A percentile compares a stretch with the other conserved stretches of the same genome.
Conservation (phyloP, 805 yeast species). For the Myxozyma lipomycoides region DNA sequence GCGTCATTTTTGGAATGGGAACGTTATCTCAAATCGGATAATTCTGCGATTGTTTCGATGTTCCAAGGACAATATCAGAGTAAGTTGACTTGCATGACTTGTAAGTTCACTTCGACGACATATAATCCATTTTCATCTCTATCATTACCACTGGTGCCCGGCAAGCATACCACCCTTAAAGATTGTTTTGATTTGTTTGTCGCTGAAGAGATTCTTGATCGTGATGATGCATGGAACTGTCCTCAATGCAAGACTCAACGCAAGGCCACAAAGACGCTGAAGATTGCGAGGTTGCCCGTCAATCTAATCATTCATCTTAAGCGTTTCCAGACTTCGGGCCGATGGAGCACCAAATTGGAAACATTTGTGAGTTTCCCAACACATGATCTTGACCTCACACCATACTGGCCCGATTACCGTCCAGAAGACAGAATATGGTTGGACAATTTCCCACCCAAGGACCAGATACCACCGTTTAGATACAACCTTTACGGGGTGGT, state of each 20-base stretch:
- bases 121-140: conserved; percentile 77
- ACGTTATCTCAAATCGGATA: conserved; percentile 70
- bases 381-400: conserved; percentile 55
- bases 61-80: conserved; percentile 89
- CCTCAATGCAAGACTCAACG: conserved; percentile 64
- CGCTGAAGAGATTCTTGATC: conserved; percentile 66
- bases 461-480: conserved; percentile 74
- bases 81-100: conserved; percentile 66
- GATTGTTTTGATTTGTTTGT: conserved; percentile 77
- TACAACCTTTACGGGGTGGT: conserved; percentile 78
- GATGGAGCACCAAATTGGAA: conserved; percentile 51
- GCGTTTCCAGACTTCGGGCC: conserved; percentile 53
- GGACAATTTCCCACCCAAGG: conserved; percentile 56
- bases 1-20: conserved; percentile 94
- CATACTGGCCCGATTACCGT: conserved; percentile 62
- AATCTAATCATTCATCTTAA: conserved; percentile 80
- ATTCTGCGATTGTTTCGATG: conserved; percentile 71
- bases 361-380: conserved; percentile 66
- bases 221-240: conserved; percentile 81
- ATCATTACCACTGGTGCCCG: conserved; percentile 71
- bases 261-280: conserved; percentile 62
- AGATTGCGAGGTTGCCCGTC: conserved; percentile 73
- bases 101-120: conserved; percentile 76
- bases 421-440: conserved; percentile 44
- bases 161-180: conserved; percentile 42